Base-by-base conservation (phyloP, 2,329 filamentous ascomycete species). In the Microdochium nivale region DNA sequence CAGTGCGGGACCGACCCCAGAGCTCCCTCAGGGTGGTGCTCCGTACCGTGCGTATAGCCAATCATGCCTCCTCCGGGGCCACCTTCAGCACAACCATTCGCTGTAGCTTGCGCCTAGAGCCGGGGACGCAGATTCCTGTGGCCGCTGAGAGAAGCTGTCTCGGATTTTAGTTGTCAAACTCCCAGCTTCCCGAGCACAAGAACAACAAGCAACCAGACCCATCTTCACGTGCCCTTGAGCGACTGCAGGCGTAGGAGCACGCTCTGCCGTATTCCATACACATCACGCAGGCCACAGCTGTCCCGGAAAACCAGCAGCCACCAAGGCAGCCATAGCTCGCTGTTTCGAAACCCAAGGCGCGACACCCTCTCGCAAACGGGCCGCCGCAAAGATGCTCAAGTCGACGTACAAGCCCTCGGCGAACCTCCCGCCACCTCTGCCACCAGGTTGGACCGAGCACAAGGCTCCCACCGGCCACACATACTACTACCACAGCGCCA, bases 361-460 rank as follows among this genome's bases (percentile, higher is more conserved):
- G 14, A 16, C 16, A 40, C 7, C 35, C 35, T 40, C 35, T 16
- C 14, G 14, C 19, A 23, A n/a, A n/a, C n/a, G n/a, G n/a, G 40
- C 13, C 21, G 16, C 27, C 37, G 11, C 24, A 3, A 49, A 51
- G 10, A 90, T 90, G 86, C 73, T 92, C 48, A 90, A 84, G 64
- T 88, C 86, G 21, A 91, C 88, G n/a, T 83, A 91, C 68, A 82
- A 80, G 54, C 76, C 82, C 23, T 77, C 79, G 10, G 60, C 70
- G 47, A 65, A 67, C 51, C 54, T 70, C 19, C 65, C 71, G 35
- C 75, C 80, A 47, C 81, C 87, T 33, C 75, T 96, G 1, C 86
- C 84, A 25, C 76, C 84, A 44, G 90, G 89, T 56, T 96, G 91
- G 91, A 89, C 87, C n/a, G 88, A 95, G 68, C 90, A 96, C 71